phyloP scores from a whole-genome alignment of 371 early-diverging fungal species.

The Apophysomyces ossiformis region DNA sequence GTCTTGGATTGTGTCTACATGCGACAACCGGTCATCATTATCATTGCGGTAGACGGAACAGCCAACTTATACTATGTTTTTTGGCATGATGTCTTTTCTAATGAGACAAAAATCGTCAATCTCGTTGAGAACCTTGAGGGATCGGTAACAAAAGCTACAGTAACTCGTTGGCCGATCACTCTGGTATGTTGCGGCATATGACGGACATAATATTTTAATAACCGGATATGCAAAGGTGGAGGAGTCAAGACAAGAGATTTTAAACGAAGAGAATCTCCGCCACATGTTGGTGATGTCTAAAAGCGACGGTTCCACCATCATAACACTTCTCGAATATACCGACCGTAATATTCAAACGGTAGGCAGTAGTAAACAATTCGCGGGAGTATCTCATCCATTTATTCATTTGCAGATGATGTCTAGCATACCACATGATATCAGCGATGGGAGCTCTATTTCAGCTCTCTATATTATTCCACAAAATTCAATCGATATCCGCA shows the following conservation, averaged over 20 bases:
- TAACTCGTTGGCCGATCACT: constrained; percentile 6
- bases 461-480: constrained; percentile 1
- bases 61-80: neutral
- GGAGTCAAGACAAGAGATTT: neutral
- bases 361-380: neutral
- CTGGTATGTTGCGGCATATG: neutral
- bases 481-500: neutral
- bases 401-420: neutral
- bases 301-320: neutral
- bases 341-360: neutral
- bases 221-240: neutral
- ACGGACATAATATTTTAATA: neutral
- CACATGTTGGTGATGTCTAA: constrained; percentile 2
- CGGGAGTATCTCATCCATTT: neutral
- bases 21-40: neutral
- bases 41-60: neutral
- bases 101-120: neutral
- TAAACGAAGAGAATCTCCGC: neutral
- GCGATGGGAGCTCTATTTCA: neutral
- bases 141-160: neutral
- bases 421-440: neutral
- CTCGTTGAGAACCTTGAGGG: neutral
- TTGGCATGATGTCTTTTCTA: neutral
- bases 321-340: constrained; percentile 1
- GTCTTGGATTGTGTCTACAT: constrained; percentile 2